These are phyloP conservation scores for Kwoniella bestiolae DNA, from an alignment of 768 basidiomycete species.

Conservation along the genomic window DNA sequence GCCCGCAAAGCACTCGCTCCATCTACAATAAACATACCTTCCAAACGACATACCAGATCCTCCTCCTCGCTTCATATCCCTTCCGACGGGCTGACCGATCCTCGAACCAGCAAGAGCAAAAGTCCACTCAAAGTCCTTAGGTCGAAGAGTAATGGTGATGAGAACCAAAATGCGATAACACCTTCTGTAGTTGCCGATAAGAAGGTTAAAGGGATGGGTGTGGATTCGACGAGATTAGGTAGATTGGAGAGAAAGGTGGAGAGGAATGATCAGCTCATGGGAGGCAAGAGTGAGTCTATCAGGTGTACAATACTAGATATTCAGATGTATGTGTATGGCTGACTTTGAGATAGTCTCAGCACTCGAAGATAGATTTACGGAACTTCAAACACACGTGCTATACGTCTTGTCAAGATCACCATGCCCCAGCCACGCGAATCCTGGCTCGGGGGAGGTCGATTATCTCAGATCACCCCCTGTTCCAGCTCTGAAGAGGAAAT, in stretches of 20 bases:
- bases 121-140: neutral
- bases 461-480: neutral
- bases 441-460: neutral
- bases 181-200: too few relatives aligned
- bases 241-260: neutral
- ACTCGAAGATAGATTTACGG: neutral
- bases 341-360: neutral
- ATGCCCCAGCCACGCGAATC: neutral
- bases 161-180: neutral
- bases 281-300: neutral
- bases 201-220: neutral
- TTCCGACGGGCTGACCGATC: neutral
- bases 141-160: neutral
- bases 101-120: neutral
- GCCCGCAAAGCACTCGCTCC: neutral
- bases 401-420: neutral
- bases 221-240: neutral
- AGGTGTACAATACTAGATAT: neutral
- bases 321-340: neutral
- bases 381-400: neutral
- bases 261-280: neutral
- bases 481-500: neutral
- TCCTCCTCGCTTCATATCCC: neutral
- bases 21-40: neutral
- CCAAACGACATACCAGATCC: neutral